phyloP scores from a whole-genome alignment of 2,329 filamentous ascomycete species.

The Verticillium nubilum region DNA sequence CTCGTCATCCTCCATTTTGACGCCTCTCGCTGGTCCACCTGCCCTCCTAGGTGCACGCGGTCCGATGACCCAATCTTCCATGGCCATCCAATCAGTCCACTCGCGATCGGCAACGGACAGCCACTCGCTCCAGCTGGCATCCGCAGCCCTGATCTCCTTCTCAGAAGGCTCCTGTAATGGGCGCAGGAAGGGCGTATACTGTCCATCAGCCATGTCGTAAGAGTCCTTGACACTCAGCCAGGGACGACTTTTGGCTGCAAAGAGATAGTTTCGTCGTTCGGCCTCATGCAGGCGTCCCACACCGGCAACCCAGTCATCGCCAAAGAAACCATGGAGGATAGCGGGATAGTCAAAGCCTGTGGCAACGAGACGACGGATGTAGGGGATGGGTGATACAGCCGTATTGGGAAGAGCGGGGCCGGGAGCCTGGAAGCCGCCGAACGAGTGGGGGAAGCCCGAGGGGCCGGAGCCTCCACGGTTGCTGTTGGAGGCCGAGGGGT shows the following conservation, averaged over 20 bases:
- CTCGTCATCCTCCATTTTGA: neutral
- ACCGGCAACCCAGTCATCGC: constrained; percentile 82
- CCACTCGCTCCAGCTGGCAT: constrained; percentile 90
- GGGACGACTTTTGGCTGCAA: constrained; percentile 85
- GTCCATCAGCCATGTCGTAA: constrained; percentile 81
- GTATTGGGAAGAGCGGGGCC: constrained; percentile 33
- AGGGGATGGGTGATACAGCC: constrained; percentile 66
- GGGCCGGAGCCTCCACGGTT: constrained; percentile 11
- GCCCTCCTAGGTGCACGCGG: constrained; percentile 54
- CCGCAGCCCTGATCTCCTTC: constrained; percentile 75
- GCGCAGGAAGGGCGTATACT: constrained; percentile 81
- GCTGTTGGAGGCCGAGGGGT: constrained; percentile 19
- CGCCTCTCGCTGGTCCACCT: neutral
- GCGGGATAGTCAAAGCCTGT: constrained; percentile 85
- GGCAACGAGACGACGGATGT: constrained; percentile 82
- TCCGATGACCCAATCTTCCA: constrained; percentile 99
- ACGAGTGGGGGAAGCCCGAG: constrained; percentile 22
- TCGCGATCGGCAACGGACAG: constrained; percentile 65
- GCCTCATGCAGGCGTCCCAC: constrained; percentile 80
- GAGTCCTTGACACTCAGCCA: constrained; percentile 86
- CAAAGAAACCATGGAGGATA: constrained; percentile 93
- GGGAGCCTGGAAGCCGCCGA: constrained; percentile 7
- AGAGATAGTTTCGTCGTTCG: constrained; percentile 90
- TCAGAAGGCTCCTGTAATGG: constrained; percentile 73
- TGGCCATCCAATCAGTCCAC: constrained; percentile 93